Base-by-base conservation (phyloP, 805 yeast species). In the Wickerhamiella slavikovae region DNA sequence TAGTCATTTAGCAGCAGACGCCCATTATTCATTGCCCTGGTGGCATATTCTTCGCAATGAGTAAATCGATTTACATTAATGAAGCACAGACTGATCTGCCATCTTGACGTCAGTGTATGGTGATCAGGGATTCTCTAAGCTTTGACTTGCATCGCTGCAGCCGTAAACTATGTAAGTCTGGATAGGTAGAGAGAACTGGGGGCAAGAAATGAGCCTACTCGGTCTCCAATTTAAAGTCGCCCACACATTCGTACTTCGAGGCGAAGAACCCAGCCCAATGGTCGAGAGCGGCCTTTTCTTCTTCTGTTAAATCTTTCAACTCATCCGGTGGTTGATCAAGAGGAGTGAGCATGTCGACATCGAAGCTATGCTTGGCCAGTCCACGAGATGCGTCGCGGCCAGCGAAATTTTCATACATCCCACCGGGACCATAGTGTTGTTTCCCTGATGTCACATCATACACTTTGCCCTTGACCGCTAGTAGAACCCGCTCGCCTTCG, bases 321-420 rank as follows among this genome's bases (percentile, higher is more conserved):
- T 56, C 55, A 44, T 89, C 98, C 35, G 89, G 64, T 4, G 92
- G 91, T 45, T 74, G 60, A 37, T 71, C 78, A 45, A 78, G 57
- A 7, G 72, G 64, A 22, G 71, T 74, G 17, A 89, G 57, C 48
- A 60, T 61, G 31, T 58, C 67, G 15, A 58, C 39, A 29, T 82
- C 95, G 52, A 83, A 85, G 12, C 92, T 76, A 51, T 82, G 83
- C 42, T 66, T 57, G 1, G 94, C 94, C 32, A 85, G 62, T 0
- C 95, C 96, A 39, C 96, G 61, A 1, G 91, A 74, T 3, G 95
- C 95, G 54, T 85, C 96, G 40, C 78, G 74, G 2, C 96, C 96
- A 1, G 95, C 95, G 60, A 85, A 85, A 46, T 77, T 79, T 25
- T 77, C 71, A 53, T 85, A 85, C 0, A 94, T 93, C 0, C 95